These are phyloP conservation scores for Quillaja saponaria DNA, from an alignment of 306 rosid genomes.

Conservation along the genomic window DNA sequence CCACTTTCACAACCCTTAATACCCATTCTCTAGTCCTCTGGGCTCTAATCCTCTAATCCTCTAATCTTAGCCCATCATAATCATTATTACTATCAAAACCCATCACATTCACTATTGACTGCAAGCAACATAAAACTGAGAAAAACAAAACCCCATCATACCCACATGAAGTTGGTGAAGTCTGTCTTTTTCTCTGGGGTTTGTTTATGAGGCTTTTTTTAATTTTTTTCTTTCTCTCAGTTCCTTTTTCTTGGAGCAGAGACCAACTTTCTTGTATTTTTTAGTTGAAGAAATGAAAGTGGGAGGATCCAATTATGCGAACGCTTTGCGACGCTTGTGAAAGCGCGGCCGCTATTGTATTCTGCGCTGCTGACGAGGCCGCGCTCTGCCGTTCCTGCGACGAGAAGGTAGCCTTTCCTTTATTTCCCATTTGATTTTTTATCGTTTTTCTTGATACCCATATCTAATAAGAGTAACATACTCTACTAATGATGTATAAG, in stretches of 20 bases:
- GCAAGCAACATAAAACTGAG: background rate
- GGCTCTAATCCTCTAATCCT: background rate
- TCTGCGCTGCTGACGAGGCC: conserved; percentile 99
- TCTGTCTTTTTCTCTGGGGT: conserved; percentile 47
- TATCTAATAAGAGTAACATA: background rate
- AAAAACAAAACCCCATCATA: conserved; percentile 29
- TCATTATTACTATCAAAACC: conserved; percentile 22
- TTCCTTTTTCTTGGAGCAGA: conserved; percentile 31
- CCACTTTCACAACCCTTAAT: conserved; percentile 23
- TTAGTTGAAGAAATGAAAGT: conserved; percentile 65
- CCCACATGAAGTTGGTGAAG: conserved; percentile 48
- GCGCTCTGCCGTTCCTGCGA: conserved; percentile 95
- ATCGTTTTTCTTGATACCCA: background rate
- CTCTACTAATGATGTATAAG: background rate
- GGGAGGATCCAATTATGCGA: conserved; percentile 68
- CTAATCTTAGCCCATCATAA: conserved; percentile 34
- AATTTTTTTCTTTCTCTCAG: background rate
- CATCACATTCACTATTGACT: conserved; percentile 23
- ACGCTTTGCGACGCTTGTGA: conserved; percentile 98
- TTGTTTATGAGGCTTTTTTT: conserved; percentile 2
- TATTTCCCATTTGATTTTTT: background rate
- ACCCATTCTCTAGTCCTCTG: conserved; percentile 18
- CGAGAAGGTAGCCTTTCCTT: conserved; percentile 57
- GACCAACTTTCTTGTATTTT: conserved; percentile 17
- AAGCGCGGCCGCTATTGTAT: conserved; percentile 89